A percentile compares a stretch with the other conserved stretches of the same genome.
phyloP scores from a whole-genome alignment of 2,329 filamentous ascomycete genomes.

The Talaromyces sp. region DNA sequence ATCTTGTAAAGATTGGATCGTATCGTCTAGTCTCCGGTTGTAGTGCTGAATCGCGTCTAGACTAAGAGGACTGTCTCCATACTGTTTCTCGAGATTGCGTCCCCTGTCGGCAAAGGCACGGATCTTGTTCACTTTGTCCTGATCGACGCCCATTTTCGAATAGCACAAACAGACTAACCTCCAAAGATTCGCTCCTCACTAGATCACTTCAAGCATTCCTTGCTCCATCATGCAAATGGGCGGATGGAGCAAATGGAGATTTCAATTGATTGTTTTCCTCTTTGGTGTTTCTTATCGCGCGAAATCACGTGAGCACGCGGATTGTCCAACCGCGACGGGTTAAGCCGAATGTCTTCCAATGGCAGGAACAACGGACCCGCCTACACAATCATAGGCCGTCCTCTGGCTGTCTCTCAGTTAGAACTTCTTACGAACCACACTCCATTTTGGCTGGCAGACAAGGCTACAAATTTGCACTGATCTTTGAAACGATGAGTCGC shows the following conservation, averaged over 20 bases:
- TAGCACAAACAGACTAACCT: background rate
- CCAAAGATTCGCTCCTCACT: too few species aligned
- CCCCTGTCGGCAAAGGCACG: conserved; percentile 35
- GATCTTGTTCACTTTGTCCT: conserved; percentile 34
- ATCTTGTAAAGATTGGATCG: conserved; percentile 63
- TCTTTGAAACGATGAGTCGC: conserved; percentile 24
- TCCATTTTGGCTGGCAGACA: background rate
- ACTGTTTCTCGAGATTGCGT: conserved; percentile 33
- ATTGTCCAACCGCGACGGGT: conserved; percentile 1
- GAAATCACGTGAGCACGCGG: conserved; percentile 17
- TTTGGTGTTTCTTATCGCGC: background rate
- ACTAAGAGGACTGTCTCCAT: conserved; percentile 27
- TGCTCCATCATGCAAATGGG: background rate
- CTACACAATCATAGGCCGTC: background rate
- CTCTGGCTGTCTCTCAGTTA: background rate
- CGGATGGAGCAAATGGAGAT: background rate
- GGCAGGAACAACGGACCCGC: background rate
- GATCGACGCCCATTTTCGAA: conserved; percentile 30
- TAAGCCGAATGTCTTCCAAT: background rate
- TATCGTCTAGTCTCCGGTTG: conserved; percentile 56
- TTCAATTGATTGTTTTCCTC: conserved; percentile 2
- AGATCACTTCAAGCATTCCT: background rate
- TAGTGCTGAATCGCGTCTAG: conserved; percentile 32
- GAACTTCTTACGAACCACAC: background rate
- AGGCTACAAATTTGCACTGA: background rate